phyloP scores from a whole-genome alignment of 75 land plant species.

The Ceratopteris richardii region DNA sequence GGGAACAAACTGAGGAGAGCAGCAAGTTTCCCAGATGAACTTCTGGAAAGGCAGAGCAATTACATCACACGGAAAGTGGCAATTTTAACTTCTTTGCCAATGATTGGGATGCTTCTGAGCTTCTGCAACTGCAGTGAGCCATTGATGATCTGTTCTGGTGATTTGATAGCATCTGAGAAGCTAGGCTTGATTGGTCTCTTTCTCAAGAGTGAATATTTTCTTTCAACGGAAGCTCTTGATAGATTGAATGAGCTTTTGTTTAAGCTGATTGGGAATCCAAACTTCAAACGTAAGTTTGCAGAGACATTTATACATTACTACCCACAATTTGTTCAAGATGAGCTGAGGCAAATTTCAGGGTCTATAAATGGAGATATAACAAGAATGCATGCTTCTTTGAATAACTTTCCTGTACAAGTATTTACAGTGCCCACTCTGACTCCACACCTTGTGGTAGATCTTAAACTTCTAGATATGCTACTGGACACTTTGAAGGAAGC shows the following conservation, averaged over 20 bases:
- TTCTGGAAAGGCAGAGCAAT: constrained; percentile 23
- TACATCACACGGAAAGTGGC: constrained; percentile 20
- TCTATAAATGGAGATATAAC: constrained; percentile 5
- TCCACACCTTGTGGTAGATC: constrained; percentile 65
- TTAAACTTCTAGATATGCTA: constrained; percentile 52
- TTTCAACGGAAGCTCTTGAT: constrained; percentile 29
- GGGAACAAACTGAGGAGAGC: constrained; percentile 34
- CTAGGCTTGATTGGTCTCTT: constrained; percentile 51
- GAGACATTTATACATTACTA: constrained; percentile 54
- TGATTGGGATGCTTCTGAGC: constrained; percentile 66
- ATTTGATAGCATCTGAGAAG: constrained; percentile 20
- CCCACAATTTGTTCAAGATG: constrained; percentile 46
- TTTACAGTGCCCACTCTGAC: constrained; percentile 92
- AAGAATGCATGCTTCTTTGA: constrained; percentile 43
- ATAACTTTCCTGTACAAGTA: constrained; percentile 87
- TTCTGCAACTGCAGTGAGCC: constrained; percentile 72
- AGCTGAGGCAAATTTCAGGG: constrained; percentile 24
- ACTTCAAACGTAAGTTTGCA: constrained; percentile 79
- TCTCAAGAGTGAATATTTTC: constrained; percentile 60
- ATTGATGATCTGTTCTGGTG: constrained; percentile 64
- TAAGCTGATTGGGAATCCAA: constrained; percentile 78
- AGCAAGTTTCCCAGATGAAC: constrained; percentile 7
- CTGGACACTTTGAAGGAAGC: constrained; percentile 60
- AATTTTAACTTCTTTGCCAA: constrained; percentile 32
- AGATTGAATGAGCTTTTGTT: constrained; percentile 80